Conservation (phyloP, 768 basidiomycete genomes). For the Lenzites betulinus region DNA sequence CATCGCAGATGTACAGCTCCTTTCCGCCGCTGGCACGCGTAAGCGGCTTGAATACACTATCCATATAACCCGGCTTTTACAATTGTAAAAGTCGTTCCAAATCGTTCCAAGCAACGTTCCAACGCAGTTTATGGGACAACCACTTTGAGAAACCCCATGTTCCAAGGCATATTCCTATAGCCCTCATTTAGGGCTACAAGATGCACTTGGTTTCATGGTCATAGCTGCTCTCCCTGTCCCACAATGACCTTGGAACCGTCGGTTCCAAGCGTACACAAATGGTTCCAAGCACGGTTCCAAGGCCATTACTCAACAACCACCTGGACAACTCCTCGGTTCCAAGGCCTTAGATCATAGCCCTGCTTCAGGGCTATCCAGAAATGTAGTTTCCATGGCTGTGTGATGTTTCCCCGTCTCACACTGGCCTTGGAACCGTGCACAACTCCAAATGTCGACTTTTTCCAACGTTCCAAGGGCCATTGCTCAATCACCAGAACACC, state of each 20-base stretch:
- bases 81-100: too few species aligned
- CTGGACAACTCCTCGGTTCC: neutral
- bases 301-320: neutral
- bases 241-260: neutral
- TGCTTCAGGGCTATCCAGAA: neutral
- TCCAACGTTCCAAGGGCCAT: too few species aligned
- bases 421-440: neutral
- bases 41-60: slow-evolving; percentile 1
- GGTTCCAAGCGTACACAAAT: neutral
- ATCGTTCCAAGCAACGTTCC: too few species aligned
- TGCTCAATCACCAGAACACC: too few species aligned
- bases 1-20: slow-evolving; percentile 16
- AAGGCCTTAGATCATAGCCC: neutral
- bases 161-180: neutral
- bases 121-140: neutral
- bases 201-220: neutral
- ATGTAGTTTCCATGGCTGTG: neutral
- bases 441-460: too few species aligned
- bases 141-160: neutral
- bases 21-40: slow-evolving; percentile 12
- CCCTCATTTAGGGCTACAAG: neutral
- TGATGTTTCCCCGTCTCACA: neutral
- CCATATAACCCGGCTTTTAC: too few species aligned
- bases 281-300: neutral
- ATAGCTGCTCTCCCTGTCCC: neutral